Conservation (phyloP, 2,329 filamentous ascomycete species). For the Colletotrichum camelliae region DNA sequence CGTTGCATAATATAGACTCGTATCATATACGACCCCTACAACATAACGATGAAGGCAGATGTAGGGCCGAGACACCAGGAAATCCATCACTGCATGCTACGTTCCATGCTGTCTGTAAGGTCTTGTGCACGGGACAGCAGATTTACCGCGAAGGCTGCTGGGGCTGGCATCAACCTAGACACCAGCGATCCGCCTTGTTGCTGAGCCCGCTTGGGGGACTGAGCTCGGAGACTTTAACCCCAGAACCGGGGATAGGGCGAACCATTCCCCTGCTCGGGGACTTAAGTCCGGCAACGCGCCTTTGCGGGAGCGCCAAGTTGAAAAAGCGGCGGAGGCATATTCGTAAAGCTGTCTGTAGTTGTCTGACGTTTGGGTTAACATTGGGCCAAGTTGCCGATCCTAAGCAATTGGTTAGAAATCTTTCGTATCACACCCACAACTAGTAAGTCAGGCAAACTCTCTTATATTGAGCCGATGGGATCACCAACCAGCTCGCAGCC, state of each 20-base stretch:
- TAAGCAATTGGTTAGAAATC: neutral
- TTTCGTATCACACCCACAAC: neutral
- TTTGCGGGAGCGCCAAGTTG: neutral
- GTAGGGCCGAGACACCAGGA: neutral
- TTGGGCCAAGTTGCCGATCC: neutral
- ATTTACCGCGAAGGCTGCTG: neutral
- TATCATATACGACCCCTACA: neutral
- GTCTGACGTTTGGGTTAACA: neutral
- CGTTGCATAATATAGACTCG: neutral
- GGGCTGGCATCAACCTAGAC: neutral
- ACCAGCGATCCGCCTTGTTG: neutral
- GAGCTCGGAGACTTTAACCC: neutral
- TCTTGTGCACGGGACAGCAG: neutral
- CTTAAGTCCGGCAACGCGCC: neutral
- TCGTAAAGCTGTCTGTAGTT: neutral
- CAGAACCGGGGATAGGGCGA: neutral
- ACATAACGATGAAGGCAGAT: neutral
- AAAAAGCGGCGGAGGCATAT: neutral
- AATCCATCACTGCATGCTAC: neutral
- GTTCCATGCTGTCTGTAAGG: neutral
- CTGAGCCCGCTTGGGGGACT: neutral
- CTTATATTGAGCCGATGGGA: neutral
- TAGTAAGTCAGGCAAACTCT: neutral
- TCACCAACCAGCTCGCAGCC: neutral
- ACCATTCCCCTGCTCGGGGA: neutral